These are phyloP conservation scores for Ramaria sp. DNA, from an alignment of 768 basidiomycete species.

Conservation along the genomic window DNA sequence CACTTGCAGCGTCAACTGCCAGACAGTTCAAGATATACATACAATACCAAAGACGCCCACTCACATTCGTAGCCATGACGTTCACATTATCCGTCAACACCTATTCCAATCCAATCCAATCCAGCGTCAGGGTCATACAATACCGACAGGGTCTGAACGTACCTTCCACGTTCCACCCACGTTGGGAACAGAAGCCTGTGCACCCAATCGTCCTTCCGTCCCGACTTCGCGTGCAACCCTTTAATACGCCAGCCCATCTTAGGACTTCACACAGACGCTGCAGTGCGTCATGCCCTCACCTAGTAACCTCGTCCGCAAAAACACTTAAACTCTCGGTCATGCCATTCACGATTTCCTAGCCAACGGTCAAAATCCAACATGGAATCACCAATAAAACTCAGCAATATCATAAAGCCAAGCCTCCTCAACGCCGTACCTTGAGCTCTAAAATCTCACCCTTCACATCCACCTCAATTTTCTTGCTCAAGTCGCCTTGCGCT, in stretches of 20 bases:
- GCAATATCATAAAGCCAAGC: background rate
- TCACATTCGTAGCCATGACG: constrained; percentile 85
- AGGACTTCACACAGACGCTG: background rate
- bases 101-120: constrained; percentile 19
- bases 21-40: constrained; percentile 4
- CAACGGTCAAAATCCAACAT: no score
- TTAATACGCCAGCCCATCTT: background rate
- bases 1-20: constrained; percentile 82
- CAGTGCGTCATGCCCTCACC: constrained; percentile 6
- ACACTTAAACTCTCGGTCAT: constrained; percentile 86
- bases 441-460: constrained; percentile 82
- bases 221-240: constrained; percentile 95
- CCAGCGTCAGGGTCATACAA: background rate
- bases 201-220: constrained; percentile 90
- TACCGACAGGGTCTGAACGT: background rate
- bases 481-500: constrained; percentile 83
- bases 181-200: constrained; percentile 86
- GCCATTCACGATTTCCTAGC: constrained; percentile 84
- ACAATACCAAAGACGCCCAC: constrained; percentile 17
- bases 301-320: constrained; percentile 71
- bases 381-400: background rate
- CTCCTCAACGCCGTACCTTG: constrained; percentile 19
- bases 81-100: constrained; percentile 94
- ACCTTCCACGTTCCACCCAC: constrained; percentile 96
- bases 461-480: constrained; percentile 87